Base-by-base conservation (phyloP, 768 basidiomycete species). In the Mycena latifolia region DNA sequence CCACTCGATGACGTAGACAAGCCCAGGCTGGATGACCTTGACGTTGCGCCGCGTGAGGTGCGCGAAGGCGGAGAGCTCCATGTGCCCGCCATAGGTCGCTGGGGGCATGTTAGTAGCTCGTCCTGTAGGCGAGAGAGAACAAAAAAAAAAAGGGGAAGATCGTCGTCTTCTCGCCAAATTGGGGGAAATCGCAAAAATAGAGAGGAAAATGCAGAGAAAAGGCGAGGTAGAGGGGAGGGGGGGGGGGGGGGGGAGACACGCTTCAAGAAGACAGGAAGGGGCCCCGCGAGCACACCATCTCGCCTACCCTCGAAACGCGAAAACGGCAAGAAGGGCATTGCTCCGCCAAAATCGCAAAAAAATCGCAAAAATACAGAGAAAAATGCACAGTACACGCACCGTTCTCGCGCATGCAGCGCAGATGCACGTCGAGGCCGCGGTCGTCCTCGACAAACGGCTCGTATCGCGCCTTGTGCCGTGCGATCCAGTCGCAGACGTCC, bases 41-140 rank as follows among this genome's bases (percentile, higher is more conserved):
- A 98, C 91, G 72, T 94, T 86, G 31, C 91, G 84, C 59, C 82
- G 81, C 53, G 85, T 85, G 81, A 94, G 86, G 71, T 95, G 93
- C 5, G 96, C 91, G 76, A 96, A 97, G 0, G 94, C 94, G 20
- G 92, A 92, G n/a, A 98, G 84, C 77, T 98, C 96, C 72, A 98
- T 87, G 77, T 98, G 94, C 1, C 95, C 95, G 45, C 95, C 96
- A 66, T 96, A 97, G 2, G 95, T 96, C 29, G 88, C 93, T 92
- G 70, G 58, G 39, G 39, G 33, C 45, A 39, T 2, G n/a, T 58
- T 33, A 63, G 41, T 71, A 11, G 24, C 15, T 33, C 12, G 29
- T n/a, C n/a, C n/a, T n/a, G n/a, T 5, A 5, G 28, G 50, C 20
- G 31, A 33, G 31, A 22, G 20, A 33, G 31, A 37, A n/a, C n/a